phyloP scores from a whole-genome alignment of 1,139 yeast genomes.

The Scheffersomyces quercinus region DNA sequence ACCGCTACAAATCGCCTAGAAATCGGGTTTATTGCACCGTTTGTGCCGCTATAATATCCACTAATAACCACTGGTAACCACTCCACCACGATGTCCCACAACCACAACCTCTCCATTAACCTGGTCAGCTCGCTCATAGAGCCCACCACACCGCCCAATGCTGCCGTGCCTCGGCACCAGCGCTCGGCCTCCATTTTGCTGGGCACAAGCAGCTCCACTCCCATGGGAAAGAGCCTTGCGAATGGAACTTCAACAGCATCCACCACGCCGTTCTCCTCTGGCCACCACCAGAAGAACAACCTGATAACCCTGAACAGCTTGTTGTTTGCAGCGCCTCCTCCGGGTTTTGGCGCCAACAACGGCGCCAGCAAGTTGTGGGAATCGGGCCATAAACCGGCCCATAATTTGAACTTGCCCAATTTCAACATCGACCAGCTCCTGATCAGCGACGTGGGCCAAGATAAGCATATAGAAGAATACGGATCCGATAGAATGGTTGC shows the following conservation, averaged over 20 bases:
- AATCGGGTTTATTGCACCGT: background rate
- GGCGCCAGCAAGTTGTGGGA: constrained; percentile 23
- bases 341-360: background rate
- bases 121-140: constrained; percentile 38
- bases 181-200: background rate
- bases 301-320: background rate
- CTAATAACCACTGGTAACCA: background rate
- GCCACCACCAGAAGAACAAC: background rate
- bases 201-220: background rate
- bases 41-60: background rate
- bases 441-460: background rate
- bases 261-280: background rate
- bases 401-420: constrained; percentile 28
- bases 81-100: constrained; percentile 21
- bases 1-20: too few relatives aligned
- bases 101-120: constrained; percentile 39
- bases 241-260: background rate
- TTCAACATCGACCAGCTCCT: constrained; percentile 24
- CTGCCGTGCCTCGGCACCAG: background rate
- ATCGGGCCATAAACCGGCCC: constrained; percentile 25
- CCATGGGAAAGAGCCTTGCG: background rate
- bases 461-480: too few relatives aligned
- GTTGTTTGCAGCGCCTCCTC: background rate
- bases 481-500: too few relatives aligned
- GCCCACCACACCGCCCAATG: constrained; percentile 42